These are phyloP conservation scores for Cladosporium sp. DNA, from an alignment of 2,329 filamentous ascomycete genomes.

Conservation along the genomic window DNA sequence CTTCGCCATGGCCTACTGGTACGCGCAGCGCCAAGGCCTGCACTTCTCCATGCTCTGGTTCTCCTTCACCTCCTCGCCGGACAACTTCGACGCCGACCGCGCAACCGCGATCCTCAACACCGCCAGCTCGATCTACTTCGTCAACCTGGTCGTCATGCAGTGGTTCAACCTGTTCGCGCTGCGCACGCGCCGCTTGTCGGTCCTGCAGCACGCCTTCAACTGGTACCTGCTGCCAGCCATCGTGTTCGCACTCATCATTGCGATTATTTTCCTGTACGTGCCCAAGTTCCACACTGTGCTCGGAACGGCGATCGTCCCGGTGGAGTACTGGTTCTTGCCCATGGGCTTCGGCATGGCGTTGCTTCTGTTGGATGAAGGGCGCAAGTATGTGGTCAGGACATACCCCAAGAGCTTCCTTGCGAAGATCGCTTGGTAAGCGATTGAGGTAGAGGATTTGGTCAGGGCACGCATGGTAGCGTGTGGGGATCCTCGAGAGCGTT, in stretches of 20 bases:
- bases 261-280: constrained; percentile 67
- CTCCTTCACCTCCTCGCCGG: constrained; percentile 58
- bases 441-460: background rate
- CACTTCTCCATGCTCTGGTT: constrained; percentile 70
- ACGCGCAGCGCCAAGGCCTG: constrained; percentile 55
- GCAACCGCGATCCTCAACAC: constrained; percentile 61
- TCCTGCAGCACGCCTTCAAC: constrained; percentile 77
- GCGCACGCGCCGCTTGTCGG: constrained; percentile 59
- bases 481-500: background rate
- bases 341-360: constrained; percentile 69
- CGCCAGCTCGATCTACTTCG: constrained; percentile 75
- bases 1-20: constrained; percentile 52
- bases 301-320: constrained; percentile 64
- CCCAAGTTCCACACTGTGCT: constrained; percentile 64
- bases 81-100: constrained; percentile 54
- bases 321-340: constrained; percentile 76
- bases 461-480: background rate
- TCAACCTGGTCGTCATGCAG: constrained; percentile 80
- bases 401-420: constrained; percentile 61
- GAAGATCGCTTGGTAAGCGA: constrained; percentile 62
- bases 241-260: constrained; percentile 67
- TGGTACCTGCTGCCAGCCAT: constrained; percentile 71
- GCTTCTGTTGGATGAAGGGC: constrained; percentile 65
- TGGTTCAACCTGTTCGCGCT: constrained; percentile 75
- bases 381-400: constrained; percentile 64